Evolutionary conservation across 108 stramenopile genomes (phyloP), one percentile per base, ranked within the genome.

Genomic region (Skeletonema menzelii): DNA sequence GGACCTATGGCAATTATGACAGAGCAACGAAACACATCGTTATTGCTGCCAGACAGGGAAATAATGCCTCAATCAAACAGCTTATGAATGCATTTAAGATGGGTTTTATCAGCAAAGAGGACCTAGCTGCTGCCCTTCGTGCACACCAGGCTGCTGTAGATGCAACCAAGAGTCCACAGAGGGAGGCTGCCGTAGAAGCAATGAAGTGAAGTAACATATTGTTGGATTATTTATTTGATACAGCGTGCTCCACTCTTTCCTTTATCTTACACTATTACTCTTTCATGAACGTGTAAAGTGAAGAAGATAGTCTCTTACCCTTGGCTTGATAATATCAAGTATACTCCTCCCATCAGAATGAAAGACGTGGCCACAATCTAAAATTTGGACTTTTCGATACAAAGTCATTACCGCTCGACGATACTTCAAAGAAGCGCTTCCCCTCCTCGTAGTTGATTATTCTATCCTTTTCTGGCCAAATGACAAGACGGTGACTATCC

Each of bases 381-480:
- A 56, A 57, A 17, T 55, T 42, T 28, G 2, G 1, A 24, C 13
- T 67, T 15, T 22, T 67, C 0, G 55, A 67, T 20, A 32, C n/a
- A 8, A 56, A 56, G 0, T 13, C 53, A 17, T 34, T 34, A 19
- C 44, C 44, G 35, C 31, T 67, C 17, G 32, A 37, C 24, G 55
- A 56, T 13, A 56, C 67, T 24, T 67, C 42, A 67, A 67, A 67
- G 55, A 67, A 67, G n/a, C 34, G 27, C 55, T 22, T 67, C 19
- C 67, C 67, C 37, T 37, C 34, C 32, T 67, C 67, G 34, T 31
- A 67, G 56, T 67, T 67, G 32, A 67, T 67, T n/a, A 67, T 56
- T 37, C 67, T 30, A 46, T 67, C 67, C 32, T 67, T 67, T 7
- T 57, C 55, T 5, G 67, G 67, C 67, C 67, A 67, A 17, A 67